Evolutionary conservation across 2,329 filamentous ascomycete species (phyloP), one percentile per base, ranked within the genome.

Genomic region (Pseudogymnoascus verrucosus): DNA sequence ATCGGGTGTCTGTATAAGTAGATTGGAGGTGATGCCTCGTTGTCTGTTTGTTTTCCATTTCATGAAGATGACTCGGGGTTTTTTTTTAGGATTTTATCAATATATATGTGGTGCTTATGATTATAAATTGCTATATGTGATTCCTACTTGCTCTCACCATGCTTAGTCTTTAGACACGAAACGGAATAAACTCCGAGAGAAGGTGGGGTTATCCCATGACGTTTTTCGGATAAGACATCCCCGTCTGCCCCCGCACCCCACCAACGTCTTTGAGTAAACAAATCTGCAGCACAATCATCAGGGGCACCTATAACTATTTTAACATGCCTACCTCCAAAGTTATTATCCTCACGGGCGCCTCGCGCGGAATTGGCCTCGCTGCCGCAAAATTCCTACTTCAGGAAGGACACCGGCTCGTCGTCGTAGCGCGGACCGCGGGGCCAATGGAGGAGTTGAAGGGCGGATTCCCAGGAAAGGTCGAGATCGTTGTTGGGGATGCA

Each of bases 301-400:
- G 14, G 8, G n/a, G 47, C 19, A 8, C 19, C 47, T 31, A 19
- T 34, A 57, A 5, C 26, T 19, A 10, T 12, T 57, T 57, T 19
- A 65, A 62, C 16, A 74, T 66, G 63, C 80, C 83, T 77, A 62
- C 78, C n/a, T 74, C 82, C 6, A 89, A 90, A 73, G 86, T 84
- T 21, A 84, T 92, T 71, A 86, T 92, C 65, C 78, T 93, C 36
- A 88, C 85, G 2, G 85, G 85, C 31, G 84, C 84, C 16, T 87
- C 84, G 74, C 83, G 84, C 64, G 85, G 85, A 26, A 82, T 88
- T 62, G 85, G 85, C 59, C 78, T 85, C 10, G 82, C 83, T 65
- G 76, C 86, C 6, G 76, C 83, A 2, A 74, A 79, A 42, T 75
- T 78, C 54, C 76, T 88, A 31, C 74, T 88, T 6, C 71, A 74